phyloP scores from a whole-genome alignment of 2,329 filamentous ascomycete genomes.

The Fusarium continuum region DNA sequence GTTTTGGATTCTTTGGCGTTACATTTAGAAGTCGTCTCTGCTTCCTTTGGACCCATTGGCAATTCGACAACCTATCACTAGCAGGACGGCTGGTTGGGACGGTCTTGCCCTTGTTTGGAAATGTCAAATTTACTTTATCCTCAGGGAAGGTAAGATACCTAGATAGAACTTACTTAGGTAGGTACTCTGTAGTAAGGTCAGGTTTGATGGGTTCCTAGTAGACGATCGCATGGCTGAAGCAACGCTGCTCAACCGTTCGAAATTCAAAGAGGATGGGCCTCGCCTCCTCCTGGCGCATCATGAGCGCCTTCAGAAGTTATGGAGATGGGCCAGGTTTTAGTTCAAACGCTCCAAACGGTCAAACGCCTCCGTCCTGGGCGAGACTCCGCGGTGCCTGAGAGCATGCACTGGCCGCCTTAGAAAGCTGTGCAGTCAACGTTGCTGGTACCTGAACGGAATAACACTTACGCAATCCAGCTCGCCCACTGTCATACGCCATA shows the following conservation, averaged over 20 bases:
- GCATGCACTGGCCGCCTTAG: too few relatives aligned
- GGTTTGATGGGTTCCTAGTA: neutral
- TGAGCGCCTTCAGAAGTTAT: neutral
- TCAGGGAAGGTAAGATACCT: slow-evolving; percentile 7
- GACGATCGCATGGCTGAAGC: slow-evolving; percentile 30
- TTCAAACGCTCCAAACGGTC: slow-evolving; percentile 6
- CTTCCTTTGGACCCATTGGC: slow-evolving; percentile 22
- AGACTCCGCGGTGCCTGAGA: neutral
- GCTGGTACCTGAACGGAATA: slow-evolving; percentile 8
- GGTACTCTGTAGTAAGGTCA: too few relatives aligned
- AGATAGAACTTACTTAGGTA: slow-evolving; percentile 7
- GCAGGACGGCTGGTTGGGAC: slow-evolving; percentile 26
- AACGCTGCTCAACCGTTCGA: slow-evolving; percentile 27
- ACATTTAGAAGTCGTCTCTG: slow-evolving; percentile 33
- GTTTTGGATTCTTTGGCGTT: slow-evolving; percentile 25
- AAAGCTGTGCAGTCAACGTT: neutral
- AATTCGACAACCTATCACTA: slow-evolving; percentile 30
- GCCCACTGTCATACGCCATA: slow-evolving; percentile 33
- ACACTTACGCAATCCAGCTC: slow-evolving; percentile 37
- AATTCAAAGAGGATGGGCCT: neutral
- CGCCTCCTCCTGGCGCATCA: neutral
- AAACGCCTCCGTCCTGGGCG: slow-evolving; percentile 9
- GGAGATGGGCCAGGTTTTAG: neutral
- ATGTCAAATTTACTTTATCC: slow-evolving; percentile 30
- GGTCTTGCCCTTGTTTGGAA: slow-evolving; percentile 22